Evolutionary conservation across 73 alveolate genomes (phyloP), one percentile per base, ranked within the genome.

Genomic region (Paramecium primaurelia): DNA sequence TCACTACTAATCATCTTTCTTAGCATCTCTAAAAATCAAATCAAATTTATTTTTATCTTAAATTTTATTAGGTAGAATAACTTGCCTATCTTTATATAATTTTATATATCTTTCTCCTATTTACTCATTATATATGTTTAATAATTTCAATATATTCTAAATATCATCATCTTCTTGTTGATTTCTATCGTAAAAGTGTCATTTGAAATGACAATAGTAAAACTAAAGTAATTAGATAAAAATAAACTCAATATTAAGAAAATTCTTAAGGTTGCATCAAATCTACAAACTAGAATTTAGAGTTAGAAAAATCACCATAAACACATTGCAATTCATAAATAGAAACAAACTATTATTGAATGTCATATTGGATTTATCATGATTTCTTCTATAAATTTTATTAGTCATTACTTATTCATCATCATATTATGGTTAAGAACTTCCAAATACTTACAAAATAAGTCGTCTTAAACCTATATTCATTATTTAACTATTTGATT

Each of bases 1-100:
- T 64, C 84, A 64, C 84, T 64, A 34, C 12, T 54, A 54, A 54
- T 34, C 84, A 1, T 28, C 51, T 5, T 28, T 32, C 20, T 64
- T 51, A 75, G 5, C 59, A 80, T 80, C 77, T 22, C 91, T 73
- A 47, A 80, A 45, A 20, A 80, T 80, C 9, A 80, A 80, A 8
- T 49, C 51, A 10, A 80, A 80, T 26, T 45, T 45, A 11, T 12
- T 45, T 47, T 80, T 14, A 80, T 80, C 91, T 20, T 80, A 18
- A 42, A 80, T 80, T 45, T 77, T 22, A 26, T 34, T 28, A 38
- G 58, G 58, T 22, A 80, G 10, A 45, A 11, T 26, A 26, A 20
- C 58, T 49, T 80, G 49, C 22, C 2, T 34, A 47, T 44, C 75
- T 80, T 80, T 77, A 8, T 14, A 26, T 18, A 44, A 32, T 80